Percentiles rank a stretch among this genome's conserved stretches.
These are phyloP conservation scores for Penicillium cataractarum DNA, from an alignment of 495 filamentous ascomycete genomes.

Conservation along the genomic window DNA sequence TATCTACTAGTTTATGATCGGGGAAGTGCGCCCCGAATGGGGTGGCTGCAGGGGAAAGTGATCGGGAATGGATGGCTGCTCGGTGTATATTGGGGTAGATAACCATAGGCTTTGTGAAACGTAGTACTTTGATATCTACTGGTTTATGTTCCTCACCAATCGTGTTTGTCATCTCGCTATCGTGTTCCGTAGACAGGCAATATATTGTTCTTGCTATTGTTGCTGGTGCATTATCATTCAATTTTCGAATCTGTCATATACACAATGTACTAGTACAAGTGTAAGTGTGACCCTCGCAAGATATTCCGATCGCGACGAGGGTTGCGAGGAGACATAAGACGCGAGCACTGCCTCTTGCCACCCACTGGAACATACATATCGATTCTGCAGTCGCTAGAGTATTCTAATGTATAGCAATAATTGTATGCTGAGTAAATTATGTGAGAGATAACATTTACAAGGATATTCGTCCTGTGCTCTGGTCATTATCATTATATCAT, in stretches of 20 bases:
- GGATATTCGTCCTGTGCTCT: not conserved
- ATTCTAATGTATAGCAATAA: not conserved
- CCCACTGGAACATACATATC: not conserved
- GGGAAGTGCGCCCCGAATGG: not conserved
- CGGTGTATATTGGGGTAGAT: not conserved
- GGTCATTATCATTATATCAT: too few species aligned
- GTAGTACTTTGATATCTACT: too few species aligned
- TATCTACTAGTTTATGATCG: too few species aligned
- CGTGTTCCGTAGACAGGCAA: not conserved
- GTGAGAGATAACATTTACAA: not conserved
- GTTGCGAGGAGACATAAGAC: not conserved
- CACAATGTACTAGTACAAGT: not conserved
- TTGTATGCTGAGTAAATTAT: too few species aligned
- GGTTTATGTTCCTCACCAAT: too few species aligned
- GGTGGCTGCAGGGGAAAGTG: not conserved
- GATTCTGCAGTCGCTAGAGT: not conserved
- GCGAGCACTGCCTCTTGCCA: not conserved
- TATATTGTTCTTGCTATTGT: not conserved
- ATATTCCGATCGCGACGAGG: not conserved
- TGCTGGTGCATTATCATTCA: not conserved
- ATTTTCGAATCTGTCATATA: not conserved
- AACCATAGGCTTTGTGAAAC: too few species aligned
- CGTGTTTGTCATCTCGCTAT: not conserved
- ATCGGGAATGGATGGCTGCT: not conserved
- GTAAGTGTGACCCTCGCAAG: constrained; percentile 3